Evolutionary conservation across 306 rosid genomes (phyloP).

Genomic region (Begonia loranthoides): DNA sequence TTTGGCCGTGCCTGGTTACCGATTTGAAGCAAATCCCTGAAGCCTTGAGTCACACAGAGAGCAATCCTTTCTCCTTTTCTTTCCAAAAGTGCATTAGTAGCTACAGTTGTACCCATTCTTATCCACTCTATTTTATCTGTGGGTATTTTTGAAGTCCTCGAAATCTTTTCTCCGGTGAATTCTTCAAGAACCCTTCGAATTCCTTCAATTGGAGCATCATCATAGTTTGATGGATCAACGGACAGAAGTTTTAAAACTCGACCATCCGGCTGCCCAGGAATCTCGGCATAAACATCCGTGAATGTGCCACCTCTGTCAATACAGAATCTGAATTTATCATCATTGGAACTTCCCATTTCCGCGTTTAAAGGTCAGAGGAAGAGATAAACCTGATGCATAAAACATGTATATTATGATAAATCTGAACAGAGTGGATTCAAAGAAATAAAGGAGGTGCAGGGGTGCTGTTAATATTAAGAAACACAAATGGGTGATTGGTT

Average conservation of each 20-base stretch:
- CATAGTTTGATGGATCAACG: constrained; percentile 82
- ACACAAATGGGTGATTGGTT: too few species aligned
- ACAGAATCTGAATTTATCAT: constrained; percentile 64
- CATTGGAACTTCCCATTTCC: constrained; percentile 26
- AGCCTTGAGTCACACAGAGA: constrained; percentile 77
- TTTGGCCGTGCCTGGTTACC: constrained; percentile 96
- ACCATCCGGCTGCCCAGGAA: constrained; percentile 65
- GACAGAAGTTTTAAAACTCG: constrained; percentile 69
- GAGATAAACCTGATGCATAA: too few species aligned
- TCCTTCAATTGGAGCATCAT: constrained; percentile 90
- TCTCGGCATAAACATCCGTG: constrained; percentile 84
- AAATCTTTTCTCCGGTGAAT: constrained; percentile 33
- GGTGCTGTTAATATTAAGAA: too few species aligned
- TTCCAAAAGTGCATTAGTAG: constrained; percentile 87
- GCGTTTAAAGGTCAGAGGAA: constrained; percentile 4
- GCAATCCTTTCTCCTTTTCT: constrained; percentile 88
- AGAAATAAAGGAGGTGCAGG: too few species aligned
- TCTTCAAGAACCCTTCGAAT: constrained; percentile 77
- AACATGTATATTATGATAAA: too few species aligned
- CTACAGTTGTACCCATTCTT: constrained; percentile 96
- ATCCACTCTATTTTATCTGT: constrained; percentile 92
- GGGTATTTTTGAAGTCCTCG: constrained; percentile 51
- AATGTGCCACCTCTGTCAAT: constrained; percentile 94
- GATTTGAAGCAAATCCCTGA: constrained; percentile 72
- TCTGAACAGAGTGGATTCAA: too few species aligned